Base-by-base conservation (phyloP, 2,329 filamentous ascomycete genomes). In the Colletotrichum sp. region DNA sequence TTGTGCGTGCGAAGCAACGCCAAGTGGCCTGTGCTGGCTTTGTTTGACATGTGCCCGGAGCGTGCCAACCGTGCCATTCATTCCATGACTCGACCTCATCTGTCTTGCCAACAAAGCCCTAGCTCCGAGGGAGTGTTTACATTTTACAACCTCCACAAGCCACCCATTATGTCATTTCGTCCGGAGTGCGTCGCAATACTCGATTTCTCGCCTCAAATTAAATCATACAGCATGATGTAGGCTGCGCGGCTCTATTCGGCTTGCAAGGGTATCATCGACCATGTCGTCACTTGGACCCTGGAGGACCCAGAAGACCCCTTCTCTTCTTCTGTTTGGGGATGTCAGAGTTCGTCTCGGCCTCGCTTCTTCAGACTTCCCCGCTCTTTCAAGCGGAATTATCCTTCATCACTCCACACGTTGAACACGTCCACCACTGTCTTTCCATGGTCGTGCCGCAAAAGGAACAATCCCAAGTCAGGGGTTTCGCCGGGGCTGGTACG, bases 391-490 rank as follows among this genome's bases (percentile, higher is more conserved):
- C 80, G 66, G 88, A 90, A 75, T 81, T 87, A 13, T 88, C 85
- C 82, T 91, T 91, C 83, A 92, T 87, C 77, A 83, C 86, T 3
- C 89, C 89, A 79, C 91, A 92, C 5, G 85, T 81, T 22, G 87
- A 87, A 78, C 91, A 92, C 28, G 87, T 89, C 90, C 90, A 91
- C 89, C 89, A 91, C 77, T 88, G 85, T 60, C 85, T 83, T 71
- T 91, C 88, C 84, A 91, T 89, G 30, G 83, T 80, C 3, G 85
- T 88, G 10, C 86, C 87, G 77, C 91, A 92, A 70, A 86, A 85
- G 18, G 85, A 86, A 77, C 91, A 92, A 36, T 83, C 83, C 91
- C 90, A 92, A 3, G 83, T 85, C 70, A 80, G 80, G 52, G 80
- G 81, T 55, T 71, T 79, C 8, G 80, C 71, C 22, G 78, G 70